Evolutionary conservation across 768 basidiomycete genomes (phyloP).

Genomic region (Postia placenta): DNA sequence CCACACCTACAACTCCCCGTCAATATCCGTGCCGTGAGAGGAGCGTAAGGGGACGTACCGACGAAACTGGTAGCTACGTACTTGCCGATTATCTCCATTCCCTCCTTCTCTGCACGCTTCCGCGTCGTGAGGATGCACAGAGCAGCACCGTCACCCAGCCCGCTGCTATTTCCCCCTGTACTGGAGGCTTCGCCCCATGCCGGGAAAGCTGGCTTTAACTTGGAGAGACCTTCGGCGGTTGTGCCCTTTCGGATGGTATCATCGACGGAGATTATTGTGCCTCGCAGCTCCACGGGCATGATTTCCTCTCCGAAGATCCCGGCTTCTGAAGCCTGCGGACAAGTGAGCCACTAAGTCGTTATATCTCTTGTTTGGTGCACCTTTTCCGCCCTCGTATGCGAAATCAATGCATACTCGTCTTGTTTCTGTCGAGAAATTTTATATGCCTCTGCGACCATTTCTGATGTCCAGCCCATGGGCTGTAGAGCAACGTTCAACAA

Average conservation of each 20-base stretch:
- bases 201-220: conserved; percentile 84
- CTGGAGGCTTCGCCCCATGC: conserved; percentile 67
- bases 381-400: conserved; percentile 73
- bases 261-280: conserved; percentile 61
- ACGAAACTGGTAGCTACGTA: conserved; percentile 75
- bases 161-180: conserved; percentile 83
- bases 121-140: conserved; percentile 79
- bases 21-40: not conserved
- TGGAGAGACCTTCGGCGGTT: conserved; percentile 66
- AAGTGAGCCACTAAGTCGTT: not conserved
- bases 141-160: conserved; percentile 90
- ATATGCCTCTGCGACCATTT: conserved; percentile 80
- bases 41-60: conserved; percentile 37
- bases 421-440: conserved; percentile 76
- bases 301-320: conserved; percentile 87
- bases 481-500: conserved; percentile 22
- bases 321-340: conserved; percentile 43
- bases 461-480: conserved; percentile 96
- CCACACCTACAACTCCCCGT: conserved; percentile 52
- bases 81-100: conserved; percentile 77
- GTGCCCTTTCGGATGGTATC: conserved; percentile 88
- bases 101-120: conserved; percentile 66
- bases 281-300: conserved; percentile 74
- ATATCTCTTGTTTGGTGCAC: conserved; percentile 26
- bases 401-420: conserved; percentile 85